These are phyloP conservation scores for Helianthus annuus DNA, from an alignment of 129 eudicot species.

Conservation along the genomic window HanXRQr2.0-SUNRISE NC_035438.2:30479661-30480160, in stretches of 20 bases:
- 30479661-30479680: conserved; percentile 84
- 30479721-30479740: conserved; percentile 18
- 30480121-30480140: too few species aligned
- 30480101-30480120: too few species aligned
- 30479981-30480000: too few species aligned
- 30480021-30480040: too few species aligned
- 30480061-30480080: too few species aligned
- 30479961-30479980: too few species aligned
- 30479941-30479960: too few species aligned
- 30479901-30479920: background rate
- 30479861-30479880: conserved; percentile 24
- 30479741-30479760: conserved; percentile 67
- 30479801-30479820: conserved; percentile 74
- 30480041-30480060: too few species aligned
- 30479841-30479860: conserved; percentile 8
- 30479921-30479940: too few species aligned
- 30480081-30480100: too few species aligned
- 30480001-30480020: too few species aligned
- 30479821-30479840: conserved; percentile 66
- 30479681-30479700: conserved; percentile 56
- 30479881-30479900: conserved; percentile 14
- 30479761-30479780: conserved; percentile 57
- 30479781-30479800: conserved; percentile 49
- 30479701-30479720: conserved; percentile 71
- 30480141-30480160: too few species aligned